These are phyloP conservation scores for Clavariopsis aquatica DNA, from an alignment of 495 filamentous ascomycete species.

Conservation along the genomic window DNA sequence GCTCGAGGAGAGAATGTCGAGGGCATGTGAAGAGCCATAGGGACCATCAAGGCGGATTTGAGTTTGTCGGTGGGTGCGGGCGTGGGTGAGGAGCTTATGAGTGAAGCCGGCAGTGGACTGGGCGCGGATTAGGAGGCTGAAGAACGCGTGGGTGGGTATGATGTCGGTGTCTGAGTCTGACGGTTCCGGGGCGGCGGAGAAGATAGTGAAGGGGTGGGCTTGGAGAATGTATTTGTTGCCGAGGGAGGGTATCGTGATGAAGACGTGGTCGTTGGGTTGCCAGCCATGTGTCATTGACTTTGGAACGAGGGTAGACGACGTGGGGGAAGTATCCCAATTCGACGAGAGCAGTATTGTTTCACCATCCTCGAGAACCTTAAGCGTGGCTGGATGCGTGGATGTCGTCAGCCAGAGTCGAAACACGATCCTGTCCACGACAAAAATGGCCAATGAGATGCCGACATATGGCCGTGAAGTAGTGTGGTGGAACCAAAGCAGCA, in stretches of 20 bases:
- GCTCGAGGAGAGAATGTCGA: constrained; percentile 48
- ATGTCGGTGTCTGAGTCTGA: not conserved
- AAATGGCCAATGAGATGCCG: constrained; percentile 52
- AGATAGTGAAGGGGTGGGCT: constrained; percentile 64
- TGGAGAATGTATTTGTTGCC: constrained; percentile 51
- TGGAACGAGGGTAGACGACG: constrained; percentile 9
- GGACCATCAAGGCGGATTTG: constrained; percentile 56
- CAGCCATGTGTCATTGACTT: constrained; percentile 53
- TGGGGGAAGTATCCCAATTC: constrained; percentile 35
- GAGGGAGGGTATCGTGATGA: constrained; percentile 57
- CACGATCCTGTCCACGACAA: constrained; percentile 58
- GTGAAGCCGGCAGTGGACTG: constrained; percentile 57
- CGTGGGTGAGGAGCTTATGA: constrained; percentile 53
- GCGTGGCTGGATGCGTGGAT: constrained; percentile 47
- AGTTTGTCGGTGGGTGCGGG: constrained; percentile 44
- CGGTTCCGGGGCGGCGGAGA: constrained; percentile 50
- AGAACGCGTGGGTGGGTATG: constrained; percentile 42
- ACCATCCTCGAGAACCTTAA: constrained; percentile 53
- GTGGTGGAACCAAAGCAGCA: constrained; percentile 59
- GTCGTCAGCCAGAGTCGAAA: constrained; percentile 56
- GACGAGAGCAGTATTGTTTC: constrained; percentile 53
- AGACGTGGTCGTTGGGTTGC: constrained; percentile 60
- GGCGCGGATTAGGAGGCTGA: constrained; percentile 58
- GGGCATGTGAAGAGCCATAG: constrained; percentile 56
- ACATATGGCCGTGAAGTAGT: constrained; percentile 46